These are phyloP conservation scores for Grigorovia yakushimaensis DNA, from an alignment of 805 yeast species.

Conservation along the genomic window DNA sequence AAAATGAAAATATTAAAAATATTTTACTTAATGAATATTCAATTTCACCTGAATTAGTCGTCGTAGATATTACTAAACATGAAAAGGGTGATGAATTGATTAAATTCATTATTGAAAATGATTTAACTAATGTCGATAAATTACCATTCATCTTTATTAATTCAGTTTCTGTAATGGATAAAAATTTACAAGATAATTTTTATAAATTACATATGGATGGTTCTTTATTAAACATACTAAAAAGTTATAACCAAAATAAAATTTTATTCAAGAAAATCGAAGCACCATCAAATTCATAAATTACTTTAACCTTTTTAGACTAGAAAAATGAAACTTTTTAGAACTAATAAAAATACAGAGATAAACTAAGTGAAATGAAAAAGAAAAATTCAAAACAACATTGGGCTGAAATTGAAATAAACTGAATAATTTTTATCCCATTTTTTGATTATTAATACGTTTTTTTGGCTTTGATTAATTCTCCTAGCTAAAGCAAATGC, in stretches of 20 bases:
- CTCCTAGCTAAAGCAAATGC: no score
- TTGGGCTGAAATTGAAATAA: no score
- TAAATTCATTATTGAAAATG: slow-evolving; percentile 36
- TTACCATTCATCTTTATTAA: slow-evolving; percentile 22
- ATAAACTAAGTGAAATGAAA: no score
- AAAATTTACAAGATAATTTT: slow-evolving; percentile 7
- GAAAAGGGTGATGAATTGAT: slow-evolving; percentile 64
- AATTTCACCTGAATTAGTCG: slow-evolving; percentile 58
- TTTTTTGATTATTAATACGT: no score
- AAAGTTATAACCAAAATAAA: slow-evolving; percentile 13
- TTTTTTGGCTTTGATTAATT: no score
- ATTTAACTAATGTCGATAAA: slow-evolving; percentile 2
- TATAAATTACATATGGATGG: slow-evolving; percentile 11
- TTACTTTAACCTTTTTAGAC: no score
- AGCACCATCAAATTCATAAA: slow-evolving; percentile 21
- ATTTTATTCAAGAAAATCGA: slow-evolving; percentile 14
- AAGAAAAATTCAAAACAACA: no score
- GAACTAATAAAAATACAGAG: no score
- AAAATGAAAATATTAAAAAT: slow-evolving; percentile 37
- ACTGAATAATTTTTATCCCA: no score
- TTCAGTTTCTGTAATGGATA: slow-evolving; percentile 13
- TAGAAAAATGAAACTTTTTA: no score
- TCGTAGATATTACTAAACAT: slow-evolving; percentile 77
- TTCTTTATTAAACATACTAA: slow-evolving; percentile 12
- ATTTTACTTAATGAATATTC: slow-evolving; percentile 53